phyloP scores from a whole-genome alignment of 495 filamentous ascomycete genomes.

The Neurospora sp. region DNA sequence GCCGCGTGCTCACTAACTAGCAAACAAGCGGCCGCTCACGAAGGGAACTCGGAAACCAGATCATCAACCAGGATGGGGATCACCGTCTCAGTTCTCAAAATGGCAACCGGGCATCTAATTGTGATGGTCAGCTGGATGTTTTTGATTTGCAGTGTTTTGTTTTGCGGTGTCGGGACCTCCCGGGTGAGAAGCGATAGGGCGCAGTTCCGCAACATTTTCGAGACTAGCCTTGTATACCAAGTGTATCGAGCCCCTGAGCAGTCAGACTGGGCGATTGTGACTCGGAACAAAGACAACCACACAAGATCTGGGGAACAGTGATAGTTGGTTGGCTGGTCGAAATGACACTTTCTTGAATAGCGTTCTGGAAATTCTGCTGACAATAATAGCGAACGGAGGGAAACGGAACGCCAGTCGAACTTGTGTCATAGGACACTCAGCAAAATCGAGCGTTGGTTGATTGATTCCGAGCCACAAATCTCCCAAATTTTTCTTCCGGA shows the following conservation, averaged over 20 bases:
- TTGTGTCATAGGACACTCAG: background rate
- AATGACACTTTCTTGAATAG: background rate
- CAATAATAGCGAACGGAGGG: background rate
- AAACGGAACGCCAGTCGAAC: background rate
- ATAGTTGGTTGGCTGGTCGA: background rate
- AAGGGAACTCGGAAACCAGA: background rate
- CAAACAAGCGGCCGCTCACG: background rate
- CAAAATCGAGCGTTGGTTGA: background rate
- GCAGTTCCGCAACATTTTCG: background rate
- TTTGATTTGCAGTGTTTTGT: background rate
- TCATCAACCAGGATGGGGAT: background rate
- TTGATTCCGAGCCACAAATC: background rate
- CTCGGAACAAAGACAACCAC: background rate
- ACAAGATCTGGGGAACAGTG: background rate
- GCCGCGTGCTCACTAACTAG: background rate
- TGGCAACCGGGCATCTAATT: background rate
- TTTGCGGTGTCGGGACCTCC: conserved; percentile 10
- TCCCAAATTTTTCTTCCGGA: background rate
- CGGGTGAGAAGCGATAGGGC: conserved; percentile 3
- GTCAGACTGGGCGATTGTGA: no score
- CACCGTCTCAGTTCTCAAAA: background rate
- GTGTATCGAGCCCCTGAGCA: background rate
- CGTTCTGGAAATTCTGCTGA: background rate
- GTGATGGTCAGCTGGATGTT: conserved; percentile 8
- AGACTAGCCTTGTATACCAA: background rate